These are phyloP conservation scores for Sindora glabra DNA, from an alignment of 306 rosid genomes.

Conservation along the genomic window DNA sequence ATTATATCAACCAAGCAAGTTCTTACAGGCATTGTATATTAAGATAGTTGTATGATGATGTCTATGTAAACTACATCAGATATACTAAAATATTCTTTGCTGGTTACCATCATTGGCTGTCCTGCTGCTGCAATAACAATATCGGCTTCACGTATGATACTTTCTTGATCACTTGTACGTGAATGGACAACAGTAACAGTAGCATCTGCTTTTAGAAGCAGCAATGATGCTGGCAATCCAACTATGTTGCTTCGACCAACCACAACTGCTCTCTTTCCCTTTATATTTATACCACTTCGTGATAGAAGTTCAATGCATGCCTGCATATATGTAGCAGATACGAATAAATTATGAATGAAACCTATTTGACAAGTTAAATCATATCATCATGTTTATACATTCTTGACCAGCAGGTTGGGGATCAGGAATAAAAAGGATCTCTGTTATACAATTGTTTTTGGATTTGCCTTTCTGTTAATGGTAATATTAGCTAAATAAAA, in stretches of 20 bases:
- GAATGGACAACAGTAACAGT: conserved; percentile 80
- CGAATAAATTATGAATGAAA: not conserved
- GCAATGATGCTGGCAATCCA: conserved; percentile 79
- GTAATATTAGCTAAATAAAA: too few relatives aligned
- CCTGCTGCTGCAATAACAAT: conserved; percentile 93
- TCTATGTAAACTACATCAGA: not conserved
- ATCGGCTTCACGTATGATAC: conserved; percentile 67
- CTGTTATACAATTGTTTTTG: not conserved
- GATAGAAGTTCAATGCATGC: conserved; percentile 81
- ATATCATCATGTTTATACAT: not conserved
- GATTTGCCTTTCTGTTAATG: not conserved
- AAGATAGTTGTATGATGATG: not conserved
- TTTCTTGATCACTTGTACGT: conserved; percentile 54
- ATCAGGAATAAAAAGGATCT: not conserved
- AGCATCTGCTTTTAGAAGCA: conserved; percentile 85
- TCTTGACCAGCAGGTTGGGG: conserved; percentile 2
- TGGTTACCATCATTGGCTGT: conserved; percentile 69
- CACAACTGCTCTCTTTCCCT: conserved; percentile 82
- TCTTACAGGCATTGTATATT: not conserved
- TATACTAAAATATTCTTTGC: not conserved
- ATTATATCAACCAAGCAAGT: not conserved
- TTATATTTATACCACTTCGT: conserved; percentile 62
- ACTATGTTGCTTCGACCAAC: conserved; percentile 96
- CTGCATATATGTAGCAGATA: conserved; percentile 26
- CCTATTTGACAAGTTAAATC: not conserved